Evolutionary conservation across 2,329 filamentous ascomycete species (phyloP).

Genomic region (Pseudogymnoascus sp.): DNA sequence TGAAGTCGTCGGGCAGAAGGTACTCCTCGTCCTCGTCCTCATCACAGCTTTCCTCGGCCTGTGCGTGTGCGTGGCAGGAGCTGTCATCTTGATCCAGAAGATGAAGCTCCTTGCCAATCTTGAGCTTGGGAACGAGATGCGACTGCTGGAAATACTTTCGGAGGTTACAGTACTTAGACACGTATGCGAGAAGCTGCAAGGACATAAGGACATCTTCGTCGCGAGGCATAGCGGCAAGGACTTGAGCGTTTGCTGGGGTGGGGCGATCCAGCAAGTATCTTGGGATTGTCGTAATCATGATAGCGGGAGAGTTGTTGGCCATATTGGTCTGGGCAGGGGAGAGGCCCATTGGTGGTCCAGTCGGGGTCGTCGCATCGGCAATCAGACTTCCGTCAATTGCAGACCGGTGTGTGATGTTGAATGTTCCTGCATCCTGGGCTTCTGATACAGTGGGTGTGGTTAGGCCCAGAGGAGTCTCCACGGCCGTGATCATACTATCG

Average conservation of each 20-base stretch:
- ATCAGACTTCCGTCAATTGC: slow-evolving; percentile 79
- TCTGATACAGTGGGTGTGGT: slow-evolving; percentile 74
- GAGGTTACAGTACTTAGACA: slow-evolving; percentile 97
- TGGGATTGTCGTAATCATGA: slow-evolving; percentile 65
- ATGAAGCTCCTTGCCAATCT: slow-evolving; percentile 78
- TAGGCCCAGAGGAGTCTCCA: slow-evolving; percentile 64
- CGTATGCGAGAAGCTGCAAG: slow-evolving; percentile 89
- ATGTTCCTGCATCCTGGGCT: slow-evolving; percentile 76
- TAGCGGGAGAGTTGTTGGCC: slow-evolving; percentile 67
- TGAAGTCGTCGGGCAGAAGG: slow-evolving; percentile 85
- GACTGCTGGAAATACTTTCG: slow-evolving; percentile 92
- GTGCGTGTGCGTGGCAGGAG: slow-evolving; percentile 22
- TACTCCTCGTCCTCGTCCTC: slow-evolving; percentile 72
- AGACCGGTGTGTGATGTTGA: slow-evolving; percentile 85
- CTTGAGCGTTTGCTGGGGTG: slow-evolving; percentile 58
- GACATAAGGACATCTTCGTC: slow-evolving; percentile 99
- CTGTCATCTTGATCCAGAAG: slow-evolving; percentile 65
- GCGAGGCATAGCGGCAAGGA: slow-evolving; percentile 84
- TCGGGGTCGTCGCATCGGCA: slow-evolving; percentile 60
- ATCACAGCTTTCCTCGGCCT: slow-evolving; percentile 29
- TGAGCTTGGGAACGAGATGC: slow-evolving; percentile 84
- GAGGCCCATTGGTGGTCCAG: slow-evolving; percentile 61
- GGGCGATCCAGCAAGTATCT: slow-evolving; percentile 71
- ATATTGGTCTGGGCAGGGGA: slow-evolving; percentile 60
- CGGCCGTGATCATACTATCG: slow-evolving; percentile 67